Evolutionary conservation across 257 asterid species (phyloP), one percentile per base, ranked within the genome.

Genomic region (Solanum sitiens): DNA sequence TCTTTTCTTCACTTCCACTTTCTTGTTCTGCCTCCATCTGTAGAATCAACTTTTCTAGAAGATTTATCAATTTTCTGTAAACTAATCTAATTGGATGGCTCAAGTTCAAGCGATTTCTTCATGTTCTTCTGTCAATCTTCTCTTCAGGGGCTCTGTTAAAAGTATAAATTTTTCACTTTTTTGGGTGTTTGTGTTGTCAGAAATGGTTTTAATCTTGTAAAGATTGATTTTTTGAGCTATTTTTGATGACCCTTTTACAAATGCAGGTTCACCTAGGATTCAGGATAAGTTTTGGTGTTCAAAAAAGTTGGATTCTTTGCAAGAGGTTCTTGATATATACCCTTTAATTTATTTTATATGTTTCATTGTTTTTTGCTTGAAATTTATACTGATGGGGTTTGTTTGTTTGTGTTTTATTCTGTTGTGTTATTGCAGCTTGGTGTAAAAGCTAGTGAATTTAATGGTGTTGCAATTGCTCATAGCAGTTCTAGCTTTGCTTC

Each of bases 41-140:
- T 10, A 39, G 12, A 37, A 8, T 72, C 79, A 16, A 8, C 79
- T 37, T 5, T 37, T 74, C 83, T 35, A 10, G 9, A 73, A 73
- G 2, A 50, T 2, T 42, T 76, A 25, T 42, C 63, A 44, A 25
- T 77, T 25, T 67, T 50, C 27, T 79, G 42, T 27, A 15, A 16
- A 79, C 6, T 8, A 30, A 42, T 79, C 2, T 8, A 45, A 45
- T 1, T 27, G 1, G 83, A 95, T 95, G 98, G 94, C 94, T 89
- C 95, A 92, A 82, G 85, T 93, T 59, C 94, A 91, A 65, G 92
- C 96, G 21, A 84, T 92, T 40, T 92, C 92, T 71, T 92, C 94
- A 45, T 92, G 89, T 85, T 89, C 93, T 89, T 92, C 93, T 77
- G 16, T 91, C 88, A 90, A 89, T 91, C 91, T 89, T 71, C 87